phyloP scores from a whole-genome alignment of 2,329 filamentous ascomycete genomes.

The Teratosphaeria zuluensis region DNA sequence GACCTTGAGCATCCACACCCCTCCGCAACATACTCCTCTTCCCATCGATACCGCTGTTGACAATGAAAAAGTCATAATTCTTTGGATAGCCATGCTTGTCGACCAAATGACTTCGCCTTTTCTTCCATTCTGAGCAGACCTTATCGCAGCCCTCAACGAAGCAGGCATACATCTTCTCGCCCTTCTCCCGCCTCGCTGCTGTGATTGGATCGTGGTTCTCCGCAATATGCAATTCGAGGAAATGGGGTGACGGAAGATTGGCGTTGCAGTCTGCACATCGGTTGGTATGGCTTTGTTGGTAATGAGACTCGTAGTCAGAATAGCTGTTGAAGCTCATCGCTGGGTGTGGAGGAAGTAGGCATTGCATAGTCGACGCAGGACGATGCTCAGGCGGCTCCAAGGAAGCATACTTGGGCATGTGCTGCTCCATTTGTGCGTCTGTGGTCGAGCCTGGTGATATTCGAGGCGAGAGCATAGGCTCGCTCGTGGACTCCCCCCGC shows the following conservation, averaged over 20 bases:
- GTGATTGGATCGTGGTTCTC: conserved; percentile 82
- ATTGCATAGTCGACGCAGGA: conserved; percentile 54
- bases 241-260: conserved; percentile 79
- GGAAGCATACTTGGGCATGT: conserved; percentile 39
- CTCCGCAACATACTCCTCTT: conserved; percentile 67
- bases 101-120: conserved; percentile 77
- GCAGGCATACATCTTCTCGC: conserved; percentile 85
- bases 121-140: conserved; percentile 72
- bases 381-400: conserved; percentile 39
- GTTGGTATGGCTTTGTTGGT: conserved; percentile 69
- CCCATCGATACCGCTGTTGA: conserved; percentile 82
- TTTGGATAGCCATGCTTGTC: conserved; percentile 87
- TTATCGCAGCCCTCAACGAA: conserved; percentile 83
- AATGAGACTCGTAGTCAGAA: conserved; percentile 79
- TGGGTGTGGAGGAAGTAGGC: conserved; percentile 72
- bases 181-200: conserved; percentile 61
- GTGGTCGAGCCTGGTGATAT: conserved; percentile 11
- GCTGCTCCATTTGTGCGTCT: conserved; percentile 7
- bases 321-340: conserved; percentile 63
- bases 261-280: conserved; percentile 74
- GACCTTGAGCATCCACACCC: conserved; percentile 25
- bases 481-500: conserved; percentile 41
- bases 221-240: conserved; percentile 74
- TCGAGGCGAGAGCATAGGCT: conserved; percentile 15
- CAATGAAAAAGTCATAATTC: conserved; percentile 79